Evolutionary conservation across 2,329 filamentous ascomycete species (phyloP), one percentile per base, ranked within the genome.

Genomic region (Xylariales sp.): DNA sequence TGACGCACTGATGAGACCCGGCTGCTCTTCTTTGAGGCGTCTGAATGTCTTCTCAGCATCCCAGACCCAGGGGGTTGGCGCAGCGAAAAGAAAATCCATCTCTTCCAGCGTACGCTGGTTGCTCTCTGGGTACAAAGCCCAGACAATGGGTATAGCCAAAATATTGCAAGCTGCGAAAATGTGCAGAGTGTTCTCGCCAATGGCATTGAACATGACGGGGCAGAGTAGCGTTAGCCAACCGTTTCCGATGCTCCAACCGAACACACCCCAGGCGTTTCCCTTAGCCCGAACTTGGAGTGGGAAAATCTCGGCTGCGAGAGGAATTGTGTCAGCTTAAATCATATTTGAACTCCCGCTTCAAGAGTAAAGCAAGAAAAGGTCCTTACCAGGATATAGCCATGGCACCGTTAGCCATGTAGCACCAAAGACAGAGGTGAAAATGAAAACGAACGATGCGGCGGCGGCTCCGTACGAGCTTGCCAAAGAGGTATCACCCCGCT

Each of bases 171-270:
- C 78, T 1, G 74, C 85, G 49, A 88, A 89, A 35, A 89, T 80
- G 54, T 87, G 85, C 1, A 88, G 66, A 0, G 83, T 88, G 52
- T 85, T 86, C 45, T 86, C 81, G 16, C 74, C 71, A 36, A 88
- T 77, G 5, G 69, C 65, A 40, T 28, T 33, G 54, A 58, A 66
- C 40, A 53, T 33, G 33, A 49, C 44, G 11, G 49, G 40, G 40
- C 53, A 52, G 21, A 51, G 29, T 31, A 48, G 37, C 16, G 43
- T 57, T 28, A 57, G 42, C 78, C 80, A 85, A 13, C 82, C 83
- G 46, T 87, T 87, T 0, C 85, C 84, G 35, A 88, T 85, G 12
- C 71, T 77, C 85, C 84, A 89, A 0, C 85, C 84, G 0, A 87
- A 74, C 0, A 88, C 83, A 15, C 85, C 83, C 74, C 78, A 88